These are phyloP conservation scores for Gracilaria domingensis DNA, from an alignment of 23 red algal genomes.

Conservation along the genomic window DNA sequence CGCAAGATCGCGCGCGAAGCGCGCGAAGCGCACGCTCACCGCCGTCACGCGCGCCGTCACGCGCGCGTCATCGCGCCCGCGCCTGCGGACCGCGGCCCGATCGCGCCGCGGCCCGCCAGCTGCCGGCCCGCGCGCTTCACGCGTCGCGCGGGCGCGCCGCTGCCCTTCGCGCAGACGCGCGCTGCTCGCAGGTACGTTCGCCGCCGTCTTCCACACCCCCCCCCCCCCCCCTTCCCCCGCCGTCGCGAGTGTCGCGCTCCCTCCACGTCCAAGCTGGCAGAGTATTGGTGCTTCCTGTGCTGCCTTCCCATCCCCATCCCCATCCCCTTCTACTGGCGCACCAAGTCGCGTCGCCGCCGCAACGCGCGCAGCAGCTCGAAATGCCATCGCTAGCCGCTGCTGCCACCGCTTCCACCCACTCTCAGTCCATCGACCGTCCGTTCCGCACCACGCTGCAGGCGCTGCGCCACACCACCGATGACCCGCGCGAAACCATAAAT, in stretches of 20 bases:
- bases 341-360: background rate
- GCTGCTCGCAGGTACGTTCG: background rate
- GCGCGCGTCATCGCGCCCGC: background rate
- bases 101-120: too few species aligned
- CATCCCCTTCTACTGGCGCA: slow-evolving; percentile 61
- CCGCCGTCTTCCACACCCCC: background rate
- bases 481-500: background rate
- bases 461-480: slow-evolving; percentile 1
- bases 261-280: slow-evolving; percentile 18
- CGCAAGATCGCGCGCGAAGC: background rate
- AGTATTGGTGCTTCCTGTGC: slow-evolving; percentile 52
- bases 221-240: too few species aligned
- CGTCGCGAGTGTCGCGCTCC: background rate
- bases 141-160: too few species aligned
- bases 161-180: too few species aligned
- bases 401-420: background rate
- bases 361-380: background rate
- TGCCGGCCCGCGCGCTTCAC: too few species aligned
- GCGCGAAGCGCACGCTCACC: background rate
- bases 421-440: slow-evolving; percentile 2
- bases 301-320: slow-evolving; percentile 62
- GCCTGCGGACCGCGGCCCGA: background rate
- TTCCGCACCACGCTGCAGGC: background rate
- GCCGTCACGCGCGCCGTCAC: background rate
- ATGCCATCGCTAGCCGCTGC: background rate